Percentiles rank a stretch among this genome's conserved stretches.
These are phyloP conservation scores for Euphorbia schlechtendalii DNA, from an alignment of 441 rosid species.

Conservation along the genomic window DNA sequence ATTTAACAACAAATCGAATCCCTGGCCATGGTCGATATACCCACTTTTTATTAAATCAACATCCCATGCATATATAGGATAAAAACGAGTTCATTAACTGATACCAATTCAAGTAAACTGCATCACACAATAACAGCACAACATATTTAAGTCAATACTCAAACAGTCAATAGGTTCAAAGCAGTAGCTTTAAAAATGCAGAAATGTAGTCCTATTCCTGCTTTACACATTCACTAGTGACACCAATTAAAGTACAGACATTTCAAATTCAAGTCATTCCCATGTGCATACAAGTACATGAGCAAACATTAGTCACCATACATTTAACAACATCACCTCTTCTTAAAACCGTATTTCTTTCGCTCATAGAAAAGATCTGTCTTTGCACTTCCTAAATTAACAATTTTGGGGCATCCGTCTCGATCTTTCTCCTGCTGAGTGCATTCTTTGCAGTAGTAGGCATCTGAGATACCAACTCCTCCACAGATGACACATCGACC, in stretches of 20 bases:
- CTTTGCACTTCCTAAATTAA: constrained; percentile 81
- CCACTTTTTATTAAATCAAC: too few species aligned
- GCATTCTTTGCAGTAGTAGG: constrained; percentile 85
- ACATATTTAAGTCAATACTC: not conserved
- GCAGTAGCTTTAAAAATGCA: not conserved
- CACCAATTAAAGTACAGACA: not conserved
- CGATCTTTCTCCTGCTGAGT: constrained; percentile 89
- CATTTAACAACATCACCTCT: constrained; percentile 33
- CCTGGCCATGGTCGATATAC: too few species aligned
- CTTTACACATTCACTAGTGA: not conserved
- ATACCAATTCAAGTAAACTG: too few species aligned
- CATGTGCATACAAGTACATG: not conserved
- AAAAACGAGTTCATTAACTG: too few species aligned
- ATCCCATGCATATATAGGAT: too few species aligned
- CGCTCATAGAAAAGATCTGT: constrained; percentile 81
- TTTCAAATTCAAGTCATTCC: not conserved
- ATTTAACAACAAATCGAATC: too few species aligned
- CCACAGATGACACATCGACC: constrained; percentile 87
- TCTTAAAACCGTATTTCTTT: constrained; percentile 82
- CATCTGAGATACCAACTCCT: constrained; percentile 86
- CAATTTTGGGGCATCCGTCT: constrained; percentile 89
- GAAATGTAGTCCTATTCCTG: not conserved
- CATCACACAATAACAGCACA: too few species aligned
- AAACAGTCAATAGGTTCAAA: not conserved
- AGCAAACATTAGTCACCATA: not conserved